Conservation (phyloP, 2,329 filamentous ascomycete genomes). For the Incumbomyces lentus region DNA sequence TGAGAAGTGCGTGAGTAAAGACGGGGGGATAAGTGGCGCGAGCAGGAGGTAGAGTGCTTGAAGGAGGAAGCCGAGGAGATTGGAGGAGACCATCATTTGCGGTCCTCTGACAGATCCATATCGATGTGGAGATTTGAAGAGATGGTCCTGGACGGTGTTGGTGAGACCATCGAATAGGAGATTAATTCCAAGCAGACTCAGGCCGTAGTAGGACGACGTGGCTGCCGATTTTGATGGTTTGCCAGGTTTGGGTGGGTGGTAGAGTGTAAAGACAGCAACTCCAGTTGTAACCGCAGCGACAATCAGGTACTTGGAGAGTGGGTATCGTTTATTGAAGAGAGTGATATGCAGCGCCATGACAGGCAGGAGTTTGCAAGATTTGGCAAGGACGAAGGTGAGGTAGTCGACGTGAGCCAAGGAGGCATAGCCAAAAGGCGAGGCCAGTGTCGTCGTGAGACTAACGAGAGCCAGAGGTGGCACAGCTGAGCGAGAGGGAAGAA, state of each 20-base stretch:
- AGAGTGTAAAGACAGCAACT: constrained; percentile 89
- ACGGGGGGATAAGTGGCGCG: constrained; percentile 67
- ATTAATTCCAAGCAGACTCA: constrained; percentile 77
- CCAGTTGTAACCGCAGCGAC: constrained; percentile 83
- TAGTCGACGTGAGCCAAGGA: constrained; percentile 91
- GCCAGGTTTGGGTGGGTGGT: constrained; percentile 53
- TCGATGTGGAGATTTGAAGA: constrained; percentile 55
- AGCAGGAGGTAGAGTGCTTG: constrained; percentile 67
- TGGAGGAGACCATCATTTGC: constrained; percentile 99
- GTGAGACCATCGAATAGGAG: constrained; percentile 91
- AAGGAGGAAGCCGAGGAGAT: constrained; percentile 70
- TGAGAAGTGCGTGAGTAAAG: constrained; percentile 53
- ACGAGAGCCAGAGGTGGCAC: constrained; percentile 72
- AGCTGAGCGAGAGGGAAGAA: constrained; percentile 70
- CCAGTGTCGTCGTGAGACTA: constrained; percentile 75
- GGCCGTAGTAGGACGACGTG: constrained; percentile 56
- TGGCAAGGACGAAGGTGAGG: constrained; percentile 92
- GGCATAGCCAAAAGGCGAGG: constrained; percentile 92
- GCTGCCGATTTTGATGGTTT: constrained; percentile 47
- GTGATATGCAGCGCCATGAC: constrained; percentile 96
- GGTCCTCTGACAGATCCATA: constrained; percentile 78
- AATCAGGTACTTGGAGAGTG: constrained; percentile 92
- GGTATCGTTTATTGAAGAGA: constrained; percentile 78
- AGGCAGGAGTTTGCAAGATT: constrained; percentile 94
- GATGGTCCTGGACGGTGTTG: constrained; percentile 92